A percentile compares a stretch with the other conserved stretches of the same genome.
Conservation (phyloP, 352 stramenopile genomes). For the Phytophthora palmivora region DNA sequence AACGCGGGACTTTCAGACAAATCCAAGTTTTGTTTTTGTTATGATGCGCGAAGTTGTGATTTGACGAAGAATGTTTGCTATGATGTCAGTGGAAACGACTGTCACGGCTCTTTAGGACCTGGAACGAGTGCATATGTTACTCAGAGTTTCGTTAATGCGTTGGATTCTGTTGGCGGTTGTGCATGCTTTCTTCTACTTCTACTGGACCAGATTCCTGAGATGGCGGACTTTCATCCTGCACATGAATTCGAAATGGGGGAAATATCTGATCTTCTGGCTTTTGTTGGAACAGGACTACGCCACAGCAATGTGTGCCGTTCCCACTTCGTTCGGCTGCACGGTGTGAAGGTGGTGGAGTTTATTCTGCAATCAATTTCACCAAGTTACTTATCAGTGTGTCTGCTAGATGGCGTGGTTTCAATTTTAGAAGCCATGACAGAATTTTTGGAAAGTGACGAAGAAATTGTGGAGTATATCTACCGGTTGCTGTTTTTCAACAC, state of each 20-base stretch:
- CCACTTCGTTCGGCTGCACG: conserved; percentile 74
- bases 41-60: conserved; percentile 79
- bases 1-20: conserved; percentile 73
- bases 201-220: conserved; percentile 79
- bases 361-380: conserved; percentile 79
- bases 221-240: conserved; percentile 80
- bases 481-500: conserved; percentile 80
- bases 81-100: conserved; percentile 82
- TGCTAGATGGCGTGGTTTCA: conserved; percentile 67
- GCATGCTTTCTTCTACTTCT: conserved; percentile 75
- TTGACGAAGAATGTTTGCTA: conserved; percentile 59
- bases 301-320: conserved; percentile 69
- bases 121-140: conserved; percentile 72
- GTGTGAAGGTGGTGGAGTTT: conserved; percentile 80
- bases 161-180: conserved; percentile 76
- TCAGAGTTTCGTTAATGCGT: conserved; percentile 65
- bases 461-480: conserved; percentile 55
- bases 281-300: conserved; percentile 64
- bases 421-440: conserved; percentile 71
- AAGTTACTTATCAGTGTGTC: conserved; percentile 64
- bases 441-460: conserved; percentile 38
- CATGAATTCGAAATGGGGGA: conserved; percentile 74
- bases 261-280: conserved; percentile 66
- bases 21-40: conserved; percentile 83
- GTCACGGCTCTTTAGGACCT: conserved; percentile 71